Percentiles rank a stretch among this genome's conserved stretches.
Evolutionary conservation across 306 rosid genomes (phyloP).

Genomic region (Dryas octopetala): DNA sequence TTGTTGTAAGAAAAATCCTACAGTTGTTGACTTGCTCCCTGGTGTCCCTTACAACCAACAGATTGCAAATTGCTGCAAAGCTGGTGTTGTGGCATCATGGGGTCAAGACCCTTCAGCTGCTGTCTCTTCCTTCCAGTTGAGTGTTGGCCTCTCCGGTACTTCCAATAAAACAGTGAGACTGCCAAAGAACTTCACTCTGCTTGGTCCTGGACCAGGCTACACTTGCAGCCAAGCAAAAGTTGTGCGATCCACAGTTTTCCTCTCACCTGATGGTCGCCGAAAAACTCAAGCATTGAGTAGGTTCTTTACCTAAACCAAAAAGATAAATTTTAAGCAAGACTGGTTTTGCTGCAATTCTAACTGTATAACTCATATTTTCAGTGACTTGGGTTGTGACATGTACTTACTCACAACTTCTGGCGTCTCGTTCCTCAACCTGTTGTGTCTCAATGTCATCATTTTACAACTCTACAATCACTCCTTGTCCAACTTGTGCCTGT

Average conservation of each 20-base stretch:
- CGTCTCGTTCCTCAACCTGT: neutral
- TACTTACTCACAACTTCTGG: neutral
- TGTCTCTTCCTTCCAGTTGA: constrained; percentile 69
- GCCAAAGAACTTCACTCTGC: constrained; percentile 64
- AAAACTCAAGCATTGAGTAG: constrained; percentile 67
- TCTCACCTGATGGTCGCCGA: constrained; percentile 54
- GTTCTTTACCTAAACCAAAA: neutral
- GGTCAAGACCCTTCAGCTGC: constrained; percentile 66
- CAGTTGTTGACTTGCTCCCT: constrained; percentile 65
- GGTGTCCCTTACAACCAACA: constrained; percentile 81
- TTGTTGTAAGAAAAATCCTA: constrained; percentile 67
- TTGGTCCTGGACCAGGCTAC: constrained; percentile 76
- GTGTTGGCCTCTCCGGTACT: constrained; percentile 72
- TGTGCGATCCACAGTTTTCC: constrained; percentile 57
- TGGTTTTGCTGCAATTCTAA: too few species aligned
- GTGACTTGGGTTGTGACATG: constrained; percentile 1
- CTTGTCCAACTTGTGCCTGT: constrained; percentile 18
- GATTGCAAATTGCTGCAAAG: constrained; percentile 64
- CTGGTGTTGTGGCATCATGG: constrained; percentile 82
- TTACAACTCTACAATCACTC: constrained; percentile 17
- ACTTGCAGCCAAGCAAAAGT: constrained; percentile 72
- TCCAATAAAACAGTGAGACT: constrained; percentile 76
- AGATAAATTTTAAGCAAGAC: too few species aligned
- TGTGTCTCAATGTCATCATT: too few species aligned
- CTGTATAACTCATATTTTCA: too few species aligned